Percentiles rank a stretch among this genome's conserved stretches.
These are phyloP conservation scores for Phalaenopsis hybrid DNA, from an alignment of 116 monocot species.

Conservation along the genomic window DNA sequence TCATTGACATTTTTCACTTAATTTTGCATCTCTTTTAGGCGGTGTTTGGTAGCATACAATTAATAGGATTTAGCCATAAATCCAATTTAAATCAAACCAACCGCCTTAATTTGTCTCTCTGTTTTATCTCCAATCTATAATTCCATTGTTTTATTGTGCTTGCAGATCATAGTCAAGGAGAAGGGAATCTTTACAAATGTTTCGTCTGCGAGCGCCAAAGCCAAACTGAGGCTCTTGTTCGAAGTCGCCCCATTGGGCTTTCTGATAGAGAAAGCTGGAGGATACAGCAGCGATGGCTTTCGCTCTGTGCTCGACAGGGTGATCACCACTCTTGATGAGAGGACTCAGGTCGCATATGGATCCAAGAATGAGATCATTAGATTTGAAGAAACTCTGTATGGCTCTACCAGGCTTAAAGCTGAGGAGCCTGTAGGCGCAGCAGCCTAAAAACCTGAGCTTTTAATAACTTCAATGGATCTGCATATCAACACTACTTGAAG, in stretches of 20 bases:
- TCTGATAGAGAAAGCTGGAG: conserved; percentile 89
- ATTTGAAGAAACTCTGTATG: conserved; percentile 90
- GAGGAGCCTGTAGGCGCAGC: conserved; percentile 52
- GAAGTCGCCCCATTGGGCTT: conserved; percentile 92
- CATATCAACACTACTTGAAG: neutral
- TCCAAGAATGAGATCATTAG: conserved; percentile 98
- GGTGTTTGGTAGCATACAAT: no score
- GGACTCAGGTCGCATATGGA: conserved; percentile 94
- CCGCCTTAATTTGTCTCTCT: neutral
- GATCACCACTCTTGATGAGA: conserved; percentile 70
- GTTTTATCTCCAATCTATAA: no score
- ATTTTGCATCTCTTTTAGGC: no score
- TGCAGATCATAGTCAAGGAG: conserved; percentile 97
- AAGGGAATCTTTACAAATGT: conserved; percentile 98
- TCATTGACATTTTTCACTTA: no score
- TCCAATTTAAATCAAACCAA: no score
- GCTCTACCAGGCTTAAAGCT: conserved; percentile 72
- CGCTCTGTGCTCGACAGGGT: conserved; percentile 88
- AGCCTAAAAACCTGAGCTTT: conserved; percentile 23
- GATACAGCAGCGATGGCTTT: conserved; percentile 87
- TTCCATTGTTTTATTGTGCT: neutral
- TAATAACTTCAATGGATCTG: neutral
- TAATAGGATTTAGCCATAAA: no score
- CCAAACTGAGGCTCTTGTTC: conserved; percentile 92
- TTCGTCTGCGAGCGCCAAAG: conserved; percentile 73